These are phyloP conservation scores for Cardiosporidium cionae DNA, from an alignment of 169 alveolate genomes.

Conservation along the genomic window DNA sequence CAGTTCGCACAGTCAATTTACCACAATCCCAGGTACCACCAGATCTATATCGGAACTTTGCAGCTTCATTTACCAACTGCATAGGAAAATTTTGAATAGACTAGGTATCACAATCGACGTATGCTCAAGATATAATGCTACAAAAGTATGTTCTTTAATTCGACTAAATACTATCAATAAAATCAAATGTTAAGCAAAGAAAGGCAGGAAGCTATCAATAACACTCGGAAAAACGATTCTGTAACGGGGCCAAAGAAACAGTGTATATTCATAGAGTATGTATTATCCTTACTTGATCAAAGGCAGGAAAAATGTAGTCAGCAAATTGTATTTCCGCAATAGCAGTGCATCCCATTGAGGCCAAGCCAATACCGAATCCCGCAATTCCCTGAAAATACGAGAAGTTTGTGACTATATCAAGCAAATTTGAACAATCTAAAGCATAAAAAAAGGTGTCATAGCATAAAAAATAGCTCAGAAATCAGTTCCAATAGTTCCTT, in stretches of 20 bases:
- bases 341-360: slow-evolving; percentile 84
- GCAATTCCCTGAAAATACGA: slow-evolving; percentile 76
- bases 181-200: background rate
- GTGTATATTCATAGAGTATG: background rate
- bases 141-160: too few relatives aligned
- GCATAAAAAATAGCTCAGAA: too few relatives aligned
- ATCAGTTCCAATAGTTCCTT: too few relatives aligned
- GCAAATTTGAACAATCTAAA: too few relatives aligned
- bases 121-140: too few relatives aligned
- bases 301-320: slow-evolving; percentile 95
- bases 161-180: background rate
- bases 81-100: background rate
- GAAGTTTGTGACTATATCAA: background rate
- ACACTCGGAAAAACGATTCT: background rate
- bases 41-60: slow-evolving; percentile 86
- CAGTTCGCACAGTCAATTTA: slow-evolving; percentile 78
- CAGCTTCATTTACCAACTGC: slow-evolving; percentile 90
- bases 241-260: background rate
- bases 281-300: slow-evolving; percentile 68
- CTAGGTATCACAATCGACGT: too few relatives aligned
- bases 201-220: background rate
- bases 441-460: too few relatives aligned
- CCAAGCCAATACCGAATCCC: slow-evolving; percentile 93
- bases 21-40: slow-evolving; percentile 89
- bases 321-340: slow-evolving; percentile 96